Percentiles rank a stretch among this genome's conserved stretches.
These are phyloP conservation scores for Calonectria fujianensis DNA, from an alignment of 2,329 filamentous ascomycete genomes.

Conservation along the genomic window DNA sequence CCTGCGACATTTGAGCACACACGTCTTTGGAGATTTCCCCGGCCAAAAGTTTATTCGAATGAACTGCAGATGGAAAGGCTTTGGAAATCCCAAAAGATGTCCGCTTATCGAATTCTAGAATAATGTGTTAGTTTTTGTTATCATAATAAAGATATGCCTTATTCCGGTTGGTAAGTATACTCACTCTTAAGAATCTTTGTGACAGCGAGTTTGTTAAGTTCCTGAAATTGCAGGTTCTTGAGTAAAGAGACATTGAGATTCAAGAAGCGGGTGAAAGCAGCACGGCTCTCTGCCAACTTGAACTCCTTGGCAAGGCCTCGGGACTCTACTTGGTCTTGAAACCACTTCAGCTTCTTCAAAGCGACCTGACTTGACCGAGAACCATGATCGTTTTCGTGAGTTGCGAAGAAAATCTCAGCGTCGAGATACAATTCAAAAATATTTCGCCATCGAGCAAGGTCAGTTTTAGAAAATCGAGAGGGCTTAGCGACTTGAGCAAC, in stretches of 20 bases:
- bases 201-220: constrained; percentile 86
- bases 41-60: constrained; percentile 76
- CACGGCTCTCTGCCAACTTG: constrained; percentile 78
- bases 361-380: constrained; percentile 80
- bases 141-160: too few relatives aligned
- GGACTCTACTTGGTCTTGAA: constrained; percentile 79
- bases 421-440: constrained; percentile 90
- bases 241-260: constrained; percentile 84
- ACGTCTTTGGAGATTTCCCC: constrained; percentile 84
- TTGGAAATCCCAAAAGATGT: constrained; percentile 83
- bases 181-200: constrained; percentile 89
- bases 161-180: constrained; percentile 49
- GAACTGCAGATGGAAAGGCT: constrained; percentile 76
- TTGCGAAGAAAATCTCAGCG: constrained; percentile 88
- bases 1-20: constrained; percentile 82
- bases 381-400: constrained; percentile 82
- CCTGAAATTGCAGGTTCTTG: constrained; percentile 88
- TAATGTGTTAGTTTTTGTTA: constrained; percentile 38
- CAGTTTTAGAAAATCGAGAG: constrained; percentile 76
- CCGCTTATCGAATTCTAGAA: constrained; percentile 88
- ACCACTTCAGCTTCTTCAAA: constrained; percentile 80
- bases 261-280: constrained; percentile 81
- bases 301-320: constrained; percentile 77
- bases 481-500: constrained; percentile 80
- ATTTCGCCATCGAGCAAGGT: constrained; percentile 85